Evolutionary conservation across 345 rosid species (phyloP).

Genomic region (Angophora floribunda): DNA sequence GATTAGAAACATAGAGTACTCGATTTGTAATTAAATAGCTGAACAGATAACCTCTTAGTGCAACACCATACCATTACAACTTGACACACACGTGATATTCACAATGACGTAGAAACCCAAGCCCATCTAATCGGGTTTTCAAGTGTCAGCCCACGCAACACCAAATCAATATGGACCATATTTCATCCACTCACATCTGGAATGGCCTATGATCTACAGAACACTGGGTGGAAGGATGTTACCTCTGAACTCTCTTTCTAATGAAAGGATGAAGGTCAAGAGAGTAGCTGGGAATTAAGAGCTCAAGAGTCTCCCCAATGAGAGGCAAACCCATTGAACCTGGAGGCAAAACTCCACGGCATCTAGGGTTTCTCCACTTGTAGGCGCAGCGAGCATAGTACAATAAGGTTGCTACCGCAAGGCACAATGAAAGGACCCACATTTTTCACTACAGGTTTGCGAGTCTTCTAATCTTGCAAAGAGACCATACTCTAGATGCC

Average conservation of each 20-base stretch:
- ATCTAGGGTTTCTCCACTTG: constrained; percentile 3
- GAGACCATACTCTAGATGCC: no score
- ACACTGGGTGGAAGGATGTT: background rate
- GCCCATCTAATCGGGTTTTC: no score
- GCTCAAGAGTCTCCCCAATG: constrained; percentile 9
- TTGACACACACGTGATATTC: background rate
- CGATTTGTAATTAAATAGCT: background rate
- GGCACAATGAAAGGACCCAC: background rate
- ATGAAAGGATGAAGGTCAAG: constrained; percentile 7
- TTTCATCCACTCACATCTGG: no score
- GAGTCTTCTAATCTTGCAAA: no score
- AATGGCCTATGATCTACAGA: background rate
- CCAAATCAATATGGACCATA: no score
- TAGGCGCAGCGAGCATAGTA: background rate
- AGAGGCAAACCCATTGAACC: constrained; percentile 16
- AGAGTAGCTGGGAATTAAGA: constrained; percentile 1
- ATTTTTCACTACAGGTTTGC: background rate
- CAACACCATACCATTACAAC: background rate
- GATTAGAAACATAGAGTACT: background rate
- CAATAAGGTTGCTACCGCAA: background rate
- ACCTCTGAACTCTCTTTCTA: constrained; percentile 2
- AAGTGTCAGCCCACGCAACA: no score
- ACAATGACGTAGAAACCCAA: no score
- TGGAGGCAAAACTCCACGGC: constrained; percentile 6
- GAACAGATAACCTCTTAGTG: background rate